Conservation (phyloP, 1,284 basidiomycete species). For the Malassezia slooffiae region DNA sequence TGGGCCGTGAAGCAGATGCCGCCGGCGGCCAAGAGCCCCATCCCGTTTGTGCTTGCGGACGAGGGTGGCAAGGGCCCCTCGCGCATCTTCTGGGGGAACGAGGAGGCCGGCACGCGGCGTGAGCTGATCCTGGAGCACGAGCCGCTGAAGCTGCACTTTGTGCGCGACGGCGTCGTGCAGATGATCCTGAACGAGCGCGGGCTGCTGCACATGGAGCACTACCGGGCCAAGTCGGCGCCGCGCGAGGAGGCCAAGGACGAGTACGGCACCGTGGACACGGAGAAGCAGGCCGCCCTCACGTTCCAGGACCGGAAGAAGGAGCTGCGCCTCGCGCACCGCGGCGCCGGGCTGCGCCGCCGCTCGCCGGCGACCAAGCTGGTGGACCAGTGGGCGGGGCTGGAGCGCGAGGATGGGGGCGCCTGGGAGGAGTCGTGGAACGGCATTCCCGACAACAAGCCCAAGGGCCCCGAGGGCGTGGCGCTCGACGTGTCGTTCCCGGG, state of each 20-base stretch:
- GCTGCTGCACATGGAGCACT: slow-evolving; percentile 95
- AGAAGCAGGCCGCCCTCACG: slow-evolving; percentile 18
- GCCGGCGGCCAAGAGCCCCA: slow-evolving; percentile 14
- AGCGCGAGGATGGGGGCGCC: slow-evolving; percentile 55
- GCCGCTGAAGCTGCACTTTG: slow-evolving; percentile 48
- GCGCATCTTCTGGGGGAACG: too few species aligned
- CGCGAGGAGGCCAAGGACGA: slow-evolving; percentile 29
- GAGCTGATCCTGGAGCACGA: slow-evolving; percentile 22
- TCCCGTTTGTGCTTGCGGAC: too few species aligned
- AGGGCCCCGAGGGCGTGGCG: slow-evolving; percentile 91
- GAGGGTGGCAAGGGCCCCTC: too few species aligned
- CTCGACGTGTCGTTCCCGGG: slow-evolving; percentile 87
- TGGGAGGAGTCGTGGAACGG: slow-evolving; percentile 82
- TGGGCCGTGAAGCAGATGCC: slow-evolving; percentile 38
- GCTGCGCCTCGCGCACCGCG: slow-evolving; percentile 2
- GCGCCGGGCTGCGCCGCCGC: not conserved
- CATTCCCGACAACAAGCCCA: slow-evolving; percentile 86
- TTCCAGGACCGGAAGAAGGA: slow-evolving; percentile 17
- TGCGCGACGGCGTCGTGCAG: slow-evolving; percentile 62
- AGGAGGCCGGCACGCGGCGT: slow-evolving; percentile 9
- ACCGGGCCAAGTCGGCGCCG: slow-evolving; percentile 48
- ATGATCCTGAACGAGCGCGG: slow-evolving; percentile 79
- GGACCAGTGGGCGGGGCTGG: slow-evolving; percentile 38
- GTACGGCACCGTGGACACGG: slow-evolving; percentile 12
- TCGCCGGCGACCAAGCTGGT: not conserved